Conservation (phyloP, 2,329 filamentous ascomycete species). For the Venturia effusa region DNA sequence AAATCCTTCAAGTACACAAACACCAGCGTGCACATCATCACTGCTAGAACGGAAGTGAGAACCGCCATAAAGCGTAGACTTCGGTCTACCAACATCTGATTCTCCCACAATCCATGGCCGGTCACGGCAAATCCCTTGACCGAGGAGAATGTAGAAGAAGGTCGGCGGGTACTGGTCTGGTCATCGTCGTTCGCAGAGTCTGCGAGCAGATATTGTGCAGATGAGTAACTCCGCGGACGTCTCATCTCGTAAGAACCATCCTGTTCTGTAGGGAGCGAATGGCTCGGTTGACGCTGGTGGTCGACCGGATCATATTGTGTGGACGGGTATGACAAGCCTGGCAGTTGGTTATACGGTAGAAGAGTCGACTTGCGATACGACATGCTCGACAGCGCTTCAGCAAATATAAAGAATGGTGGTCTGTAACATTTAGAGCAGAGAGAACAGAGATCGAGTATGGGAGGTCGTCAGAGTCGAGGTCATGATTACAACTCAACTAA, state of each 20-base stretch:
- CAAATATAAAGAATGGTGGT: background rate
- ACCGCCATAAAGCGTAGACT: background rate
- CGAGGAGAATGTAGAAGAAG: background rate
- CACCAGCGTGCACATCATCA: background rate
- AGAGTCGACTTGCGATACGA: background rate
- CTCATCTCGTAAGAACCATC: background rate
- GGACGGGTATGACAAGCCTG: background rate
- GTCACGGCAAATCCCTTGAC: background rate
- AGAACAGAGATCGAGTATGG: background rate
- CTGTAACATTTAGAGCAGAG: background rate
- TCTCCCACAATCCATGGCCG: background rate
- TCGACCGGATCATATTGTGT: background rate
- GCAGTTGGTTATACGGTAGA: background rate
- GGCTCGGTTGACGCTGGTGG: background rate
- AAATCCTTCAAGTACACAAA: background rate
- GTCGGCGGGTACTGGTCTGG: background rate
- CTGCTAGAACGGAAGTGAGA: background rate
- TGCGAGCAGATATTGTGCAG: background rate
- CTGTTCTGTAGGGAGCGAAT: background rate
- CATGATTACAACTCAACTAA: no score
- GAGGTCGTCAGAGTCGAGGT: background rate
- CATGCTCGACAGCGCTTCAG: background rate
- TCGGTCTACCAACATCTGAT: conserved; percentile 1
- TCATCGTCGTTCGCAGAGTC: background rate
- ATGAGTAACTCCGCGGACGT: background rate